Evolutionary conservation across 176 grass and related monocot genomes (phyloP).

Genomic region (Secale cereale): DNA sequence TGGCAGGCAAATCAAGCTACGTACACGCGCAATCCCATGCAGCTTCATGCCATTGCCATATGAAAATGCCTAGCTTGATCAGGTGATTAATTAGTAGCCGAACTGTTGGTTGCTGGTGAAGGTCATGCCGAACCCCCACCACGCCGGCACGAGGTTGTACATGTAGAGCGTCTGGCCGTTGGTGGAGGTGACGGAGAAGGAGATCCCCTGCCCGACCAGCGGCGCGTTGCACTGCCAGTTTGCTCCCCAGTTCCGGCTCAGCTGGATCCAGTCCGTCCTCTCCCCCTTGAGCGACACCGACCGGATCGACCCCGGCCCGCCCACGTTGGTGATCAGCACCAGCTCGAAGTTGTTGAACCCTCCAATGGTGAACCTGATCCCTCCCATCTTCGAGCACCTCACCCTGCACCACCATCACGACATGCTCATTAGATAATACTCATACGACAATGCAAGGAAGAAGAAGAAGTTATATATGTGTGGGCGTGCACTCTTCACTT

Average conservation of each 20-base stretch:
- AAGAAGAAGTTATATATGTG: neutral
- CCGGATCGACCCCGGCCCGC: constrained; percentile 37
- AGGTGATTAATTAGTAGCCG: constrained; percentile 17
- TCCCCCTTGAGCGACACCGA: constrained; percentile 50
- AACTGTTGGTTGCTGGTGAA: constrained; percentile 42
- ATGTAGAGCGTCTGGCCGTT: constrained; percentile 35
- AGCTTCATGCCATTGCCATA: neutral
- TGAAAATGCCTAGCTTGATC: neutral
- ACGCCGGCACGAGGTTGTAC: constrained; percentile 25
- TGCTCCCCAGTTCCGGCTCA: constrained; percentile 52
- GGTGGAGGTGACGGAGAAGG: constrained; percentile 42
- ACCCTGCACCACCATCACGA: constrained; percentile 24
- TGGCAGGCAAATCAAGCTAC: neutral
- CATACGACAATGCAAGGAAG: neutral
- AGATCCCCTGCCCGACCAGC: constrained; percentile 43
- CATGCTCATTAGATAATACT: neutral
- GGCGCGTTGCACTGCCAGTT: constrained; percentile 50
- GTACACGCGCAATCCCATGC: neutral
- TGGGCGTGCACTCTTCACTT: neutral
- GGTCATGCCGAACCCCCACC: constrained; percentile 45
- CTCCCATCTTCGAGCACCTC: constrained; percentile 33
- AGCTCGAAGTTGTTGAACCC: constrained; percentile 46
- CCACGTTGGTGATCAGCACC: constrained; percentile 48
- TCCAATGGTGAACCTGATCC: constrained; percentile 33
- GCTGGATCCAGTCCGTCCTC: constrained; percentile 33